These are phyloP conservation scores for Ophiocordyceps robertsii DNA, from an alignment of 2,329 filamentous ascomycete species.

Conservation along the genomic window DNA sequence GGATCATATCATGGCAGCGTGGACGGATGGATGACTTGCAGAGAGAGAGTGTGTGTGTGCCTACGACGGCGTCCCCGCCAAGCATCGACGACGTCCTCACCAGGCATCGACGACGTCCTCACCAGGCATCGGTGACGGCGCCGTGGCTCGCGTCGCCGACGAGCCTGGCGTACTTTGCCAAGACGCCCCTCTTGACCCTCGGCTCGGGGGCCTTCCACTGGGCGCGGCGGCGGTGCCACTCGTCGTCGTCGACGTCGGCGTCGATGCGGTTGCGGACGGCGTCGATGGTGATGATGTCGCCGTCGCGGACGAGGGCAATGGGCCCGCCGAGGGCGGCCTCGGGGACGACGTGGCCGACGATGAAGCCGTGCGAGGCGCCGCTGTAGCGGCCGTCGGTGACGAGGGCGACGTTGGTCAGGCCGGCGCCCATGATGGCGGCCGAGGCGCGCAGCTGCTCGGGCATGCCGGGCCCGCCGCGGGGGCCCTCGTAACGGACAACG, in stretches of 20 bases:
- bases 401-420: constrained; percentile 73
- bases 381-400: constrained; percentile 88
- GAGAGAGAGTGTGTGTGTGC: too few relatives aligned
- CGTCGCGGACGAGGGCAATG: constrained; percentile 68
- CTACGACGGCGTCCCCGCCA: too few relatives aligned
- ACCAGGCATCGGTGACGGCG: constrained; percentile 72
- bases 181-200: constrained; percentile 63
- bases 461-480: constrained; percentile 90
- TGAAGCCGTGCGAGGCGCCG: constrained; percentile 82
- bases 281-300: constrained; percentile 77
- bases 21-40: too few relatives aligned
- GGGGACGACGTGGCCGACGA: constrained; percentile 84
- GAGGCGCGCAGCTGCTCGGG: constrained; percentile 84
- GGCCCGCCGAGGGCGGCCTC: constrained; percentile 84
- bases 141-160: constrained; percentile 89
- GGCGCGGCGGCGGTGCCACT: constrained; percentile 49
- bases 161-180: constrained; percentile 81
- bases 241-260: constrained; percentile 50
- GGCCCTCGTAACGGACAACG: constrained; percentile 86
- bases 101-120: too few relatives aligned
- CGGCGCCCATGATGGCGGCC: constrained; percentile 86
- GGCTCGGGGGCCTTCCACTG: constrained; percentile 60
- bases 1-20: neutral
- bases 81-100: too few relatives aligned
- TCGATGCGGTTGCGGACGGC: constrained; percentile 68